Conservation (phyloP, 2,329 filamentous ascomycete genomes). For the Fusarium tjaetaba region DNA sequence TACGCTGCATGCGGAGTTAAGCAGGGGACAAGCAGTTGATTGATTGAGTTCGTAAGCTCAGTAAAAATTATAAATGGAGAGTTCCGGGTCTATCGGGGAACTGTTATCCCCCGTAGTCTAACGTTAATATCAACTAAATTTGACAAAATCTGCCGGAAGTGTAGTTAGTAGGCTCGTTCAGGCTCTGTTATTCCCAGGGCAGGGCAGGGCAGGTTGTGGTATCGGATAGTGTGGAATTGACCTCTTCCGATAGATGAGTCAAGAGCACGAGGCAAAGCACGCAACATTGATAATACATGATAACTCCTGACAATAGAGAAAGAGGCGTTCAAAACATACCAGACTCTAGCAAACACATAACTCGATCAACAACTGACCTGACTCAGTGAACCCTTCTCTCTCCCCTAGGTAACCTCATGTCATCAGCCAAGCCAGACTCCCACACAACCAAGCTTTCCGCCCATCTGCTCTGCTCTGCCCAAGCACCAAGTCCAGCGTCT, state of each 20-base stretch:
- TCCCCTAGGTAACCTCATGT: not conserved
- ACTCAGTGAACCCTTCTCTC: not conserved
- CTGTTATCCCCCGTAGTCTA: constrained; percentile 12
- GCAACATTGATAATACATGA: not conserved
- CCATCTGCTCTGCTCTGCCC: constrained; percentile 4
- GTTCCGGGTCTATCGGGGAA: constrained; percentile 29
- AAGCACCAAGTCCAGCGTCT: not conserved
- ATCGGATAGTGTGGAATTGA: not conserved
- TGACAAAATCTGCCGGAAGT: constrained; percentile 19
- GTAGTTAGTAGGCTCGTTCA: not conserved
- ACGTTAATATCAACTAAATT: not conserved
- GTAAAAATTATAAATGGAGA: not conserved
- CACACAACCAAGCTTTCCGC: constrained; percentile 44
- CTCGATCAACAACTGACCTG: not conserved
- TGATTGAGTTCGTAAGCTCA: not conserved
- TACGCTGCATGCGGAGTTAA: constrained; percentile 2
- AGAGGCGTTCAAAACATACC: not conserved
- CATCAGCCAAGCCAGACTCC: constrained; percentile 37
- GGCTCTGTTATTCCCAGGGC: constrained; percentile 5
- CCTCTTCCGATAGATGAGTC: constrained; percentile 8
- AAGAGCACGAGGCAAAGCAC: not conserved
- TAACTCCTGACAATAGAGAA: not conserved
- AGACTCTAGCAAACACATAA: not conserved
- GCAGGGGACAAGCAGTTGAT: not conserved
- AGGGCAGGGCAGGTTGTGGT: not conserved